These are phyloP conservation scores for Quaeritorhiza haematococci DNA, from an alignment of 371 early-diverging fungal species.

Conservation along the genomic window DNA sequence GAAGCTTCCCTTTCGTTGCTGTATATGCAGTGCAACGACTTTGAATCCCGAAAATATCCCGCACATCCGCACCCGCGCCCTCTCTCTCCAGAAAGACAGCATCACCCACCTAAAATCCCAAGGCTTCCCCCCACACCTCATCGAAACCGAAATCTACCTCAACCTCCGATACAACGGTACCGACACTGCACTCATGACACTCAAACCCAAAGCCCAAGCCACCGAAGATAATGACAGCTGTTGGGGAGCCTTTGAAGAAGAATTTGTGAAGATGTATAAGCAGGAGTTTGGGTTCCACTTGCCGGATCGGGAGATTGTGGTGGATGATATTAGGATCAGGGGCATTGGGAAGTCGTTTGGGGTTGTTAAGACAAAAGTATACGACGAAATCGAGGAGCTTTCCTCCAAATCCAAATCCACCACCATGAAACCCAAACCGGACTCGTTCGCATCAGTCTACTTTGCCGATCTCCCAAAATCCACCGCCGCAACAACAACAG, in stretches of 20 bases:
- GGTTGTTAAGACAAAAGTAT: conserved; percentile 13
- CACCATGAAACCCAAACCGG: conserved; percentile 18
- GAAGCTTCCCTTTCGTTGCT: not conserved
- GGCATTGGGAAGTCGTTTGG: conserved; percentile 59
- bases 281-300: conserved; percentile 91
- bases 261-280: conserved; percentile 66
- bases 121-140: conserved; percentile 59
- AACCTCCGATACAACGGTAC: conserved; percentile 93
- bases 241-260: conserved; percentile 45
- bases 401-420: not conserved
- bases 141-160: conserved; percentile 64
- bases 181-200: conserved; percentile 89
- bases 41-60: conserved; percentile 30
- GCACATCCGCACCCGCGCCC: conserved; percentile 47
- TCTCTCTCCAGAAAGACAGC: conserved; percentile 41
- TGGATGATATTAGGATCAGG: conserved; percentile 91
- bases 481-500: too few relatives aligned
- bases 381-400: conserved; percentile 24
- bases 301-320: conserved; percentile 69
- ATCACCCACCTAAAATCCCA: conserved; percentile 44
- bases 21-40: conserved; percentile 15
- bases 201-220: conserved; percentile 58
- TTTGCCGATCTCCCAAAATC: too few relatives aligned
- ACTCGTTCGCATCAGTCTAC: conserved; percentile 53
- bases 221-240: conserved; percentile 24